Evolutionary conservation across 352 stramenopile genomes (phyloP).

Genomic region (Phytophthora constricta): DNA sequence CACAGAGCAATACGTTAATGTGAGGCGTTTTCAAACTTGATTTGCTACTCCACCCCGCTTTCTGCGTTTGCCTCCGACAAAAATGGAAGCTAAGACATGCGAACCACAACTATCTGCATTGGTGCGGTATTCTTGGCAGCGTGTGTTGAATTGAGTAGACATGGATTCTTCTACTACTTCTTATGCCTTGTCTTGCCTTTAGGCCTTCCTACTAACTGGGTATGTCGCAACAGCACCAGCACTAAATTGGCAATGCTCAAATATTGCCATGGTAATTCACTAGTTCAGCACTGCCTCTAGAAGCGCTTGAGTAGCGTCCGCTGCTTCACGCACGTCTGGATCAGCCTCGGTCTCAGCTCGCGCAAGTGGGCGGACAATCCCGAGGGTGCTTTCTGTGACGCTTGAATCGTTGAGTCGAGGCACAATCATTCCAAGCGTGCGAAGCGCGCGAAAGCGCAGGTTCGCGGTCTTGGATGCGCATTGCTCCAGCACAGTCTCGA

Average conservation of each 20-base stretch:
- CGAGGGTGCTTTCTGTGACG: constrained; percentile 73
- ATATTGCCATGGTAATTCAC: constrained; percentile 13
- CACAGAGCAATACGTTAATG: not conserved
- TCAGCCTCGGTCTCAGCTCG: constrained; percentile 68
- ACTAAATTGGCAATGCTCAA: not conserved
- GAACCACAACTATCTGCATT: too few relatives aligned
- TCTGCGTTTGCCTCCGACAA: too few relatives aligned
- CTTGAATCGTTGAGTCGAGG: constrained; percentile 70
- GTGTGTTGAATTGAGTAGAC: not conserved
- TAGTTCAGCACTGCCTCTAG: constrained; percentile 62
- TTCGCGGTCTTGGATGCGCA: constrained; percentile 84
- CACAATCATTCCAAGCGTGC: constrained; percentile 69
- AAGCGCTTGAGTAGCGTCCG: constrained; percentile 55
- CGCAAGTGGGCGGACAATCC: constrained; percentile 77
- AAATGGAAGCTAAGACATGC: too few relatives aligned
- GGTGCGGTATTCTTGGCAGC: too few relatives aligned
- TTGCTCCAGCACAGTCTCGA: constrained; percentile 74
- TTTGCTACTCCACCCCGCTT: too few relatives aligned
- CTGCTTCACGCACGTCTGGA: constrained; percentile 78
- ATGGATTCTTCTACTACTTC: not conserved
- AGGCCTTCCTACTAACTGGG: not conserved
- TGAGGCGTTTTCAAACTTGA: too few relatives aligned
- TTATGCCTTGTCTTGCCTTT: not conserved
- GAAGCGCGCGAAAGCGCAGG: constrained; percentile 80
- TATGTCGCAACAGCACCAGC: not conserved